Evolutionary conservation across 2,329 filamentous ascomycete species (phyloP), one percentile per base, ranked within the genome.

Genomic region (Trichoderma sp.): DNA sequence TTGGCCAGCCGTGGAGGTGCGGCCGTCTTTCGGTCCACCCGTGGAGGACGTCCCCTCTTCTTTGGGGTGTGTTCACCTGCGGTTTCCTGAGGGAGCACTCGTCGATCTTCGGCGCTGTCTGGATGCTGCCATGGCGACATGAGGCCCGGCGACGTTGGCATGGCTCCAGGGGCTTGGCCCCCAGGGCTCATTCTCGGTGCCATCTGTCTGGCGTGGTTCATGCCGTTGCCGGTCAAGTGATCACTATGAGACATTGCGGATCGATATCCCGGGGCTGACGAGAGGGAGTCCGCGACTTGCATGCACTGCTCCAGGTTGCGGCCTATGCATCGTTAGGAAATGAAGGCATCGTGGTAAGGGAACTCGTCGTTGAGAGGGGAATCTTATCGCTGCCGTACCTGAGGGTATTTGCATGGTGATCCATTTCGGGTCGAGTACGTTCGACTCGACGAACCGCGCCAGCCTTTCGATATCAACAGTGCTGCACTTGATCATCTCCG

Each of bases 401-500:
- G 71, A 69, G 12, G 81, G 81, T 45, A 83, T 74, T 68, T 82
- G 81, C 77, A 83, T 82, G 52, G 73, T 75, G 72, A 80, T 75
- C 80, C 80, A 83, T 61, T 79, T 76, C 9, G 80, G 79, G 66
- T 77, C 73, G 61, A 82, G 70, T 10, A 73, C 74, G 65, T 79
- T 74, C 45, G 71, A 67, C 67, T 71, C 80, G 69, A 86, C 77
- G 67, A 87, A 84, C 14, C 76, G 74, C 21, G 80, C 78, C 34
- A 87, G 73, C 19, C 72, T 73, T 12, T 76, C 72, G 26, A 84
- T 72, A 64, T 84, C 80, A 66, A 86, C 74, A 34, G 78, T 74
- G 75, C 83, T 86, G 66, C 78, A 78, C 70, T 86, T 87, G 74
- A 87, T 82, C 70, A 86, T 83, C 74, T 87, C 84, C 64, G 79